phyloP scores from a whole-genome alignment of 2,329 filamentous ascomycete genomes.

The Cladosporium austrohemisphaericum region DNA sequence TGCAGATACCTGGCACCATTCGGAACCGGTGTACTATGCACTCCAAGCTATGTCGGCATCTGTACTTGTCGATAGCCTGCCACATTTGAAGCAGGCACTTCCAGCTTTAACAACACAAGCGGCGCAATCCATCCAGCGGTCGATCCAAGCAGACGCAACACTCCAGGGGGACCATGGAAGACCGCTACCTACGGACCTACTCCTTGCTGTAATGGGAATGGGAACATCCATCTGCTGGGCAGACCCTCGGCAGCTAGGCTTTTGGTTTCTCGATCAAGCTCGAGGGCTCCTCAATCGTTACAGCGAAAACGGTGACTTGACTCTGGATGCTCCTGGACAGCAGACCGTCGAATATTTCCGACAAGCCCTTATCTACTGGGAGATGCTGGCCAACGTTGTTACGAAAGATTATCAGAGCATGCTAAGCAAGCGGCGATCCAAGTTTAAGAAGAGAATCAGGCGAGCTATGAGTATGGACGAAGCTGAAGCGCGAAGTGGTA shows the following conservation, averaged over 20 bases:
- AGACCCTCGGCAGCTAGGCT: constrained; percentile 17
- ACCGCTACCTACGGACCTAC: constrained; percentile 15
- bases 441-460: constrained; percentile 10
- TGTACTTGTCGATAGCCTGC: constrained; percentile 17
- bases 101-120: constrained; percentile 7
- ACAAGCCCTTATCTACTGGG: constrained; percentile 16
- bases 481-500: neutral
- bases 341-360: constrained; percentile 15
- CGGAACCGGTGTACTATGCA: constrained; percentile 18
- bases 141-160: neutral
- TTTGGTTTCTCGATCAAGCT: constrained; percentile 16
- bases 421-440: neutral
- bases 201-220: constrained; percentile 20
- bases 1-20: constrained; percentile 15
- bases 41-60: constrained; percentile 20
- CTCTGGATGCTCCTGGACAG: neutral
- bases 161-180: neutral
- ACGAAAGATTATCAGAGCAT: constrained; percentile 13
- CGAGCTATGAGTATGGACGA: constrained; percentile 9
- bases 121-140: constrained; percentile 11
- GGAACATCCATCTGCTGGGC: constrained; percentile 20
- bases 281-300: constrained; percentile 11
- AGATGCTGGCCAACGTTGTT: constrained; percentile 17
- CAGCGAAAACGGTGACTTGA: neutral
- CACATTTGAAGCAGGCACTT: constrained; percentile 15